A percentile compares a stretch with the other conserved stretches of the same genome.
Conservation (phyloP, 73 alveolate genomes). For the Symbiodinium pilosum region DNA sequence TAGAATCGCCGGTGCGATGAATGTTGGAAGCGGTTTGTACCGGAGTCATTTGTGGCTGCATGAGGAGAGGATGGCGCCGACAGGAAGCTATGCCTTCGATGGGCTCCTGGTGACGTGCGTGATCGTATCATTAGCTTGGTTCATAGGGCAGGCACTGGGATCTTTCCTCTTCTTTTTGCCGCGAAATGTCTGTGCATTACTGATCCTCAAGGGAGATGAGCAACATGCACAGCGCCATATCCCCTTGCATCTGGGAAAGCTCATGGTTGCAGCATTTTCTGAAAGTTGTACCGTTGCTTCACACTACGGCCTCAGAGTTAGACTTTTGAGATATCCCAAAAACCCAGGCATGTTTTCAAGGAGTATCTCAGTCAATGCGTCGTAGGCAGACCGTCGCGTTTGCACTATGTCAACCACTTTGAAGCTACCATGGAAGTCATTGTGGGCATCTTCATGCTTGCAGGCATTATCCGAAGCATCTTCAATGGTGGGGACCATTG, state of each 20-base stretch:
- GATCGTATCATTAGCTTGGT: not conserved
- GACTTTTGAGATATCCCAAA: not conserved
- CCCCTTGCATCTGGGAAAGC: not conserved
- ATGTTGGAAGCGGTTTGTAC: not conserved
- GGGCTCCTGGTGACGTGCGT: not conserved
- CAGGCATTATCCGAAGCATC: not conserved
- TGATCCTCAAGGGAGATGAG: not conserved
- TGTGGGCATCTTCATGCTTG: not conserved
- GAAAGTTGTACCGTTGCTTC: not conserved
- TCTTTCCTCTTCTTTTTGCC: conserved; percentile 8
- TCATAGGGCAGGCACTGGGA: not conserved
- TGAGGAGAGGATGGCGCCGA: not conserved
- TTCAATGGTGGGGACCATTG: not conserved
- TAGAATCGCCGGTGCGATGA: not conserved
- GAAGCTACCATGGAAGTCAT: not conserved
- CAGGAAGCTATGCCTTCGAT: not conserved
- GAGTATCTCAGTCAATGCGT: not conserved
- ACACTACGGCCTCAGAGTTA: not conserved
- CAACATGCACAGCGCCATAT: not conserved
- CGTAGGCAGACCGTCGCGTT: not conserved
- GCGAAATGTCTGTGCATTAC: not conserved
- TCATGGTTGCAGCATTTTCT: not conserved
- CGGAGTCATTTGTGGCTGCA: not conserved
- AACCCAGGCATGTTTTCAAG: not conserved
- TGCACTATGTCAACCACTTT: not conserved